Evolutionary conservation across 345 rosid species (phyloP).

Genomic region (Euphorbia lathyris): DNA sequence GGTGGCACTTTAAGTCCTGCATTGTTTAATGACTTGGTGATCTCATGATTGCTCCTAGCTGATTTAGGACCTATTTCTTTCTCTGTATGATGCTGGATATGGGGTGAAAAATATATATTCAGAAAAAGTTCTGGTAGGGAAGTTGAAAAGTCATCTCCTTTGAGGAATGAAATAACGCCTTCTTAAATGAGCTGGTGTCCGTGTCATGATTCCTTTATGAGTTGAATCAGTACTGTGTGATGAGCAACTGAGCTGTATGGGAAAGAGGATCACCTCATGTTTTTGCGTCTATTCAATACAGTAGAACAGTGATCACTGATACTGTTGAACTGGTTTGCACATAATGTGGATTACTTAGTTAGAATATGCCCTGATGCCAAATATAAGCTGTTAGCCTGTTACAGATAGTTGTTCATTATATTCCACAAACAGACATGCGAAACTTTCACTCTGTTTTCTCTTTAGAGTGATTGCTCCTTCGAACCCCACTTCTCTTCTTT

Average conservation of each 20-base stretch:
- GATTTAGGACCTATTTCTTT: background rate
- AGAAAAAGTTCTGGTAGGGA: too few relatives aligned
- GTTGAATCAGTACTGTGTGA: background rate
- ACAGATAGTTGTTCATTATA: background rate
- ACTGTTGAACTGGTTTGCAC: background rate
- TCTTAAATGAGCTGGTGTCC: background rate
- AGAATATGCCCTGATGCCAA: background rate
- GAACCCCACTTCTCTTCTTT: background rate
- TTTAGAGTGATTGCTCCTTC: background rate
- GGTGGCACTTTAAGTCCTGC: too few relatives aligned
- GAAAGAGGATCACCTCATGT: background rate
- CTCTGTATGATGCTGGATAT: background rate
- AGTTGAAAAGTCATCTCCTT: too few relatives aligned
- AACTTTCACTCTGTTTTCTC: background rate
- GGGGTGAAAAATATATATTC: background rate
- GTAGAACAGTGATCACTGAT: background rate
- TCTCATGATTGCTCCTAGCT: background rate
- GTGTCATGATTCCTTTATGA: background rate
- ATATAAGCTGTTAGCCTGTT: background rate
- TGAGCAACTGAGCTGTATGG: background rate
- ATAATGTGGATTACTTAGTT: background rate
- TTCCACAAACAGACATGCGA: background rate
- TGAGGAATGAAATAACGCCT: background rate
- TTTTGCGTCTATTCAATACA: background rate
- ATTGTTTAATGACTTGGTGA: background rate